Percentiles rank a stretch among this genome's conserved stretches.
These are phyloP conservation scores for Dioscorea zingiberensis DNA, from an alignment of 106 monocot genomes.

Conservation along the genomic window DNA sequence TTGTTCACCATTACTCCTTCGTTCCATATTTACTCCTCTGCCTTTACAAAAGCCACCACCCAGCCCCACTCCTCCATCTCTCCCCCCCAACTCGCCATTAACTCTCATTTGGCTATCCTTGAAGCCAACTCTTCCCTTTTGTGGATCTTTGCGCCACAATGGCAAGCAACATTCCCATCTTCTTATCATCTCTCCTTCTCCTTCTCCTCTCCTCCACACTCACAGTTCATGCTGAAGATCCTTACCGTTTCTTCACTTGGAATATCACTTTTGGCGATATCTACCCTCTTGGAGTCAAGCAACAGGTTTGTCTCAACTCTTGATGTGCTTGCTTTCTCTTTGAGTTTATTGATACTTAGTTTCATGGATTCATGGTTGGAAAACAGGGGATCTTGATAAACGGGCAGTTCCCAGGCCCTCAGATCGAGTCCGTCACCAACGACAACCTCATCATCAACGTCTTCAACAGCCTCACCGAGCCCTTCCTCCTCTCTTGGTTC, in stretches of 20 bases:
- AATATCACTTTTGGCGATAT: constrained; percentile 62
- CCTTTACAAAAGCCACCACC: no score
- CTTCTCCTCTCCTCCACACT: neutral
- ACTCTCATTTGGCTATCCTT: no score
- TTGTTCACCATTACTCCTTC: no score
- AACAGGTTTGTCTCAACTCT: constrained; percentile 21
- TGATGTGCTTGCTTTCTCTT: neutral
- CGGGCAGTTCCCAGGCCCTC: constrained; percentile 21
- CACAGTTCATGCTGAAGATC: constrained; percentile 35
- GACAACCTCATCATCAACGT: constrained; percentile 24
- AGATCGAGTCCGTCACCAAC: constrained; percentile 17
- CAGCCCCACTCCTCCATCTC: no score
- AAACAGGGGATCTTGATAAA: constrained; percentile 15
- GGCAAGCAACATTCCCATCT: no score
- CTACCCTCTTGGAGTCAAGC: constrained; percentile 65
- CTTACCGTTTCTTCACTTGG: constrained; percentile 76
- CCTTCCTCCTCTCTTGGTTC: constrained; percentile 12
- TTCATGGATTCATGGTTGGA: neutral
- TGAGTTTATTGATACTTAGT: neutral
- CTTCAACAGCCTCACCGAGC: constrained; percentile 13
- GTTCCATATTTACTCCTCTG: no score
- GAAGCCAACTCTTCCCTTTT: no score
- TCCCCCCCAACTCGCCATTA: no score
- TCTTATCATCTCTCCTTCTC: constrained; percentile 4
- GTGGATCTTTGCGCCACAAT: no score